Conservation (phyloP, 495 filamentous ascomycete genomes). For the Tuber magnatum region DNA sequence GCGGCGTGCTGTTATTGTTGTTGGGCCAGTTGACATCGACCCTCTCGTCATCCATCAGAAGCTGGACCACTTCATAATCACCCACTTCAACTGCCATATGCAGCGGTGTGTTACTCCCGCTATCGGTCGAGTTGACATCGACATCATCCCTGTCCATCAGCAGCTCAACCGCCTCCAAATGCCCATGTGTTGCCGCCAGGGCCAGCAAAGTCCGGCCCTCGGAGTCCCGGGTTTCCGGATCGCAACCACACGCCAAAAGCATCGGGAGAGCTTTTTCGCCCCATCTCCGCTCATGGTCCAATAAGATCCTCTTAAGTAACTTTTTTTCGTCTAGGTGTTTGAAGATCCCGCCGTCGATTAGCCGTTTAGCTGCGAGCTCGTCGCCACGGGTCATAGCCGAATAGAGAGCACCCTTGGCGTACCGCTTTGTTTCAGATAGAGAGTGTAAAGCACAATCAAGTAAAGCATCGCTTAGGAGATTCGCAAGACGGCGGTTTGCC, state of each 20-base stretch:
- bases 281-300: not conserved
- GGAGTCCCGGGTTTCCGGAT: slow-evolving; percentile 1
- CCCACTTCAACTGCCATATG: slow-evolving; percentile 25
- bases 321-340: not conserved
- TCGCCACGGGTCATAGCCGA: slow-evolving; percentile 1
- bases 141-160: slow-evolving; percentile 28
- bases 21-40: slow-evolving; percentile 19
- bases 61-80: slow-evolving; percentile 28
- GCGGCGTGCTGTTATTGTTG: slow-evolving; percentile 10
- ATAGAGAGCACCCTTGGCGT: not conserved
- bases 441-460: not conserved
- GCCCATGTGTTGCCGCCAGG: slow-evolving; percentile 42
- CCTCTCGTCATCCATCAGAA: slow-evolving; percentile 26
- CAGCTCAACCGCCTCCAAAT: slow-evolving; percentile 36
- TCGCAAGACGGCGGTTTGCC: not conserved
- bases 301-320: not conserved
- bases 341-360: slow-evolving; percentile 1
- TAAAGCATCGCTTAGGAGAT: not conserved
- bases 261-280: not conserved
- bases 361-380: slow-evolving; percentile 1
- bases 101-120: slow-evolving; percentile 36
- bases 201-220: slow-evolving; percentile 42
- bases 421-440: not conserved
- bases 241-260: slow-evolving; percentile 2
- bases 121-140: slow-evolving; percentile 30